Evolutionary conservation across 139 green algal genomes (phyloP).

Genomic region (Zygnema circumcarinatum): DNA sequence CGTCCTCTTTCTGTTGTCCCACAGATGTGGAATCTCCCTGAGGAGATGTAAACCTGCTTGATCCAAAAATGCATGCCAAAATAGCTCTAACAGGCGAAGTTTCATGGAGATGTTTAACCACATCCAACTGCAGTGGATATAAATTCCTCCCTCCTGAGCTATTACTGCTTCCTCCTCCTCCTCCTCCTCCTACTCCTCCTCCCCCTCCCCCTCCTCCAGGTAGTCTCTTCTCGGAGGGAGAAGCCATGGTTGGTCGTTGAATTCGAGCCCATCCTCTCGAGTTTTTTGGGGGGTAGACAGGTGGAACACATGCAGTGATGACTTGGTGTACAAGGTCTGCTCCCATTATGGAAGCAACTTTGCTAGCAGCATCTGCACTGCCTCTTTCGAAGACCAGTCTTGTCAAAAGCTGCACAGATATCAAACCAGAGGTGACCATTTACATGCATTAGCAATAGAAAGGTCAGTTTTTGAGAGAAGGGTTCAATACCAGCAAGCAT

Average conservation of each 20-base stretch:
- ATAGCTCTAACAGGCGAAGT: conserved; percentile 32
- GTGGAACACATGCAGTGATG: conserved; percentile 39
- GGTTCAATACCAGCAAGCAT: neutral
- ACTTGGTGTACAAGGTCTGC: conserved; percentile 49
- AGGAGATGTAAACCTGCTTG: conserved; percentile 14
- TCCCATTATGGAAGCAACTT: conserved; percentile 54
- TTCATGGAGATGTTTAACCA: conserved; percentile 39
- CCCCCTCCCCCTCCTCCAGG: neutral
- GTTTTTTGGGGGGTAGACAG: conserved; percentile 21
- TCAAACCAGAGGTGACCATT: too few species aligned
- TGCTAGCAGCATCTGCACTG: conserved; percentile 18
- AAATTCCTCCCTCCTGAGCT: neutral
- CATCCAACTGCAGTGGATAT: conserved; percentile 42
- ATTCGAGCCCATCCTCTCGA: conserved; percentile 4
- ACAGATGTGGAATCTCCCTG: neutral
- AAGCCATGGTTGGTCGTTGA: neutral
- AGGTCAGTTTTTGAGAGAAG: neutral
- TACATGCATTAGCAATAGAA: neutral
- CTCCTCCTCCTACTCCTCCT: neutral
- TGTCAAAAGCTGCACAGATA: conserved; percentile 45
- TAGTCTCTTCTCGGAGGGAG: neutral
- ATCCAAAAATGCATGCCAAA: conserved; percentile 32
- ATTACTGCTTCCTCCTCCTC: neutral
- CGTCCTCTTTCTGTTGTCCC: neutral
- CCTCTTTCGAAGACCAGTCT: conserved; percentile 52